Percentiles rank a stretch among this genome's conserved stretches.
phyloP scores from a whole-genome alignment of 306 rosid species.

The Cucurbita moschata region DNA sequence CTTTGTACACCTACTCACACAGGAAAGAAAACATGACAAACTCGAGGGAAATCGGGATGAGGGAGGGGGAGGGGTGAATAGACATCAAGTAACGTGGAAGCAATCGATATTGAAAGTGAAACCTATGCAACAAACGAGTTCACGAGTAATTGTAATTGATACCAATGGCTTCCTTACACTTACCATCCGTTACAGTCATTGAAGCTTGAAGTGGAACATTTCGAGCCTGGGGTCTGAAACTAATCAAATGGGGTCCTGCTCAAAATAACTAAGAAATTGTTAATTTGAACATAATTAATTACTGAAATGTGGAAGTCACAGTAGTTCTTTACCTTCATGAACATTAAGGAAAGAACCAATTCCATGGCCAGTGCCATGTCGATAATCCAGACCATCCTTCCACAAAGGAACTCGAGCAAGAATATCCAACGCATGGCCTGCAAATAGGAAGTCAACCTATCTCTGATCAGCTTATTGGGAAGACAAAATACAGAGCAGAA shows the following conservation, averaged over 20 bases:
- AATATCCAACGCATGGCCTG: conserved; percentile 76
- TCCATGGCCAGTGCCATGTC: conserved; percentile 99
- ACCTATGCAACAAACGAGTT: background rate
- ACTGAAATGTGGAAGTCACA: background rate
- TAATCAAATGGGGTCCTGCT: conserved; percentile 91
- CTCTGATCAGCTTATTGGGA: background rate
- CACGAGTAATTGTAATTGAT: background rate
- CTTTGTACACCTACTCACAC: background rate
- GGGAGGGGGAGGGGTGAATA: background rate
- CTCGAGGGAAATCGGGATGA: background rate
- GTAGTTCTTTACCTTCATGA: conserved; percentile 61
- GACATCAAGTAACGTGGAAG: background rate
- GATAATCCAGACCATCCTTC: conserved; percentile 94
- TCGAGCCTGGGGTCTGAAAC: conserved; percentile 82
- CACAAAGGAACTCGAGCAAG: conserved; percentile 93
- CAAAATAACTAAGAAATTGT: background rate
- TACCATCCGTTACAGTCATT: conserved; percentile 97
- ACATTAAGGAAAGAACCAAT: conserved; percentile 94
- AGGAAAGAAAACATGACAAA: background rate
- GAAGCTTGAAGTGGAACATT: conserved; percentile 80
- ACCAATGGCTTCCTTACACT: conserved; percentile 15
- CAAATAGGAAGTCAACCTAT: background rate
- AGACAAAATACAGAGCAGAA: background rate
- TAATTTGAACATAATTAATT: background rate
- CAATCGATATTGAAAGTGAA: background rate